Percentiles rank a stretch among this genome's conserved stretches.
Evolutionary conservation across 1,139 yeast species (phyloP).

Genomic region (Cylindricascospora bacillispora): DNA sequence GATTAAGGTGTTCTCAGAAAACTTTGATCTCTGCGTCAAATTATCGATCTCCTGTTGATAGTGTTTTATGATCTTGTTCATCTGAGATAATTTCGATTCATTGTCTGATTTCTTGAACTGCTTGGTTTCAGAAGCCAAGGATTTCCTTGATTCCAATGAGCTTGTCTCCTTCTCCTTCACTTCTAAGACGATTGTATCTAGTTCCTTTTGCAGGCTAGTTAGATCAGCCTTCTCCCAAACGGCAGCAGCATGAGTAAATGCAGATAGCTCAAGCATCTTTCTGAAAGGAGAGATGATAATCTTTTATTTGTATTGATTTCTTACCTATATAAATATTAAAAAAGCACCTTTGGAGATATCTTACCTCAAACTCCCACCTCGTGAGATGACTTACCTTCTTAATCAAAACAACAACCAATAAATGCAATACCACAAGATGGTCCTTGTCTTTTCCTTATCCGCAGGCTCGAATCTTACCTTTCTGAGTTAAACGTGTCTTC

Average conservation of each 20-base stretch:
- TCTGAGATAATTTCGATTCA: conserved; percentile 44
- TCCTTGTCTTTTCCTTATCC: no score
- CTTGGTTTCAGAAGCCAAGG: conserved; percentile 69
- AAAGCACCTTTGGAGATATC: no score
- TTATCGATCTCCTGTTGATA: conserved; percentile 84
- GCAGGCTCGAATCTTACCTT: no score
- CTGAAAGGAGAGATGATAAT: not conserved
- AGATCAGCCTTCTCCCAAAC: conserved; percentile 70
- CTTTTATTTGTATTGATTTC: no score
- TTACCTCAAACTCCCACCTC: no score
- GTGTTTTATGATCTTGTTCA: conserved; percentile 61
- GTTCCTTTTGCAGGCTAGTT: conserved; percentile 49
- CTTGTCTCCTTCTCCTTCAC: conserved; percentile 58
- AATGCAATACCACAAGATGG: no score
- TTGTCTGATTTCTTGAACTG: conserved; percentile 63
- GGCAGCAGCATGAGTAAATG: conserved; percentile 51
- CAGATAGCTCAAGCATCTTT: conserved; percentile 9
- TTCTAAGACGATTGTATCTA: conserved; percentile 66
- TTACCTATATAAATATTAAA: no score
- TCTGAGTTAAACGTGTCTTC: no score
- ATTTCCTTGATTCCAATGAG: conserved; percentile 59
- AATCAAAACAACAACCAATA: no score
- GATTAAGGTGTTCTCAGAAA: conserved; percentile 60
- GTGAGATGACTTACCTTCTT: no score
- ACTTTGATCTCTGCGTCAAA: conserved; percentile 65